These are phyloP conservation scores for Populus deltoides DNA, from an alignment of 345 rosid species.

Conservation along the genomic window DNA sequence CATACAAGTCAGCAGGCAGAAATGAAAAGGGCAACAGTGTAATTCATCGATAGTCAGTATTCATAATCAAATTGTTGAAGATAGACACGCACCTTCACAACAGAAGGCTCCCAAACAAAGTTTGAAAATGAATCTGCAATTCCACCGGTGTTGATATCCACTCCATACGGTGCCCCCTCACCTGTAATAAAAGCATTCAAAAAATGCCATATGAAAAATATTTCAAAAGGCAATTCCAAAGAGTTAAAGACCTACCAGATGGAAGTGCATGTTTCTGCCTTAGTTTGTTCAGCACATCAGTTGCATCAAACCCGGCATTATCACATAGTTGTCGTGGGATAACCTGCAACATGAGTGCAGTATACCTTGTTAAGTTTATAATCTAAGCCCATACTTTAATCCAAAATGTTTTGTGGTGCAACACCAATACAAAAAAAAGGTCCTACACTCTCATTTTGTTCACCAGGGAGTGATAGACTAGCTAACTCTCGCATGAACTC, in stretches of 20 bases:
- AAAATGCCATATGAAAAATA: not conserved
- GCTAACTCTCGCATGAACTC: not conserved
- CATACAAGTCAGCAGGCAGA: not conserved
- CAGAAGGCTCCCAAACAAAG: slow-evolving; percentile 99
- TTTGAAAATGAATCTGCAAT: slow-evolving; percentile 90
- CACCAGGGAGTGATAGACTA: not conserved
- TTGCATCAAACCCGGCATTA: slow-evolving; percentile 99
- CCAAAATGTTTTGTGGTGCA: not conserved
- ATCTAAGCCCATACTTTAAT: not conserved
- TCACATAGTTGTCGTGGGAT: slow-evolving; percentile 96
- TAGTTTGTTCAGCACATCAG: slow-evolving; percentile 93
- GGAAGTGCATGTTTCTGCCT: slow-evolving; percentile 94
- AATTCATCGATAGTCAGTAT: not conserved
- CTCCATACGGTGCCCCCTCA: slow-evolving; percentile 91
- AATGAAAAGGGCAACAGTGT: not conserved
- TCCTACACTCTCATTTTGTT: not conserved
- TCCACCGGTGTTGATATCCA: slow-evolving; percentile 93
- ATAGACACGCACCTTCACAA: slow-evolving; percentile 64
- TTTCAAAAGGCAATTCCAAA: not conserved
- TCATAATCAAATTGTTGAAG: not conserved
- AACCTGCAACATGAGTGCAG: slow-evolving; percentile 45
- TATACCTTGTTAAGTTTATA: not conserved
- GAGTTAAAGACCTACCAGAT: slow-evolving; percentile 51
- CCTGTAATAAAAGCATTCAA: slow-evolving; percentile 33
- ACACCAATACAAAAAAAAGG: not conserved